Evolutionary conservation across 1,284 basidiomycete genomes (phyloP).

Genomic region (Cryptococcus sp.): DNA sequence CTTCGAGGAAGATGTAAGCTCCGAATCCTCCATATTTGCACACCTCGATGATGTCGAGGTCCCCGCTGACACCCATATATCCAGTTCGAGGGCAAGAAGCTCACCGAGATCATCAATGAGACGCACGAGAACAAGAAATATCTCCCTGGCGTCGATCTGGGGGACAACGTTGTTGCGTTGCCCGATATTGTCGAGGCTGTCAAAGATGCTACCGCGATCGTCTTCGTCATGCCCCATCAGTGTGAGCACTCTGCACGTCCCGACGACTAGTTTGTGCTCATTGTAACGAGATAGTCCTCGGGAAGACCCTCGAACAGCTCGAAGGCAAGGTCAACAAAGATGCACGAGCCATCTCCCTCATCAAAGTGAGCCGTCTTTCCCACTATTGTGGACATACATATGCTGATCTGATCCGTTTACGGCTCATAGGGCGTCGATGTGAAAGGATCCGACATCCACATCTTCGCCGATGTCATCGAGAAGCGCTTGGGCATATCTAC

Average conservation of each 20-base stretch:
- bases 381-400: background rate
- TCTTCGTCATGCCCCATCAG: conserved; percentile 63
- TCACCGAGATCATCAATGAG: conserved; percentile 61
- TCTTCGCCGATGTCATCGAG: conserved; percentile 63
- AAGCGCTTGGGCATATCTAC: conserved; percentile 59
- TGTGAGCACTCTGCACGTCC: conserved; percentile 39
- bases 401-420: background rate
- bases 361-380: conserved; percentile 49
- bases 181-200: conserved; percentile 58
- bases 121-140: conserved; percentile 56
- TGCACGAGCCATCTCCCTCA: conserved; percentile 57
- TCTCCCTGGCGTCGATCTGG: conserved; percentile 58
- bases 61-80: background rate
- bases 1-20: conserved; percentile 57
- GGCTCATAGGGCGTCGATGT: conserved; percentile 57
- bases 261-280: background rate
- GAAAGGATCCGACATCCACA: conserved; percentile 57
- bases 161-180: conserved; percentile 58
- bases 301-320: conserved; percentile 51
- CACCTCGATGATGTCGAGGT: background rate
- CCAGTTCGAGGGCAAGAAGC: conserved; percentile 58
- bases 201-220: conserved; percentile 58
- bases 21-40: background rate
- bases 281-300: conserved; percentile 38
- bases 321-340: conserved; percentile 53